phyloP scores from a whole-genome alignment of 495 filamentous ascomycete species.

The Penicillium canescens region DNA sequence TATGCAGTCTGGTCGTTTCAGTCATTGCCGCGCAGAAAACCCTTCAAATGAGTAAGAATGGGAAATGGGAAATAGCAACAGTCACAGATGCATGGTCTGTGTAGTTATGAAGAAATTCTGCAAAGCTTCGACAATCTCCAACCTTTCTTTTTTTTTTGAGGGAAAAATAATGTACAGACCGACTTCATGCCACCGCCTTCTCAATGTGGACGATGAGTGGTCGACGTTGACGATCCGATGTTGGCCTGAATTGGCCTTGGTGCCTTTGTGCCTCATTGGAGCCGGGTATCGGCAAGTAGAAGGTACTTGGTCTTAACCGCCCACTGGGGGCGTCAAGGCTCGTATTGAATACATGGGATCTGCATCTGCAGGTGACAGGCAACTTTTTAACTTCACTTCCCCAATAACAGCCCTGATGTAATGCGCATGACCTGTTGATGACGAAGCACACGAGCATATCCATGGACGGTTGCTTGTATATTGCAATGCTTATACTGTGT shows the following conservation, averaged over 20 bases:
- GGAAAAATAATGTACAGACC: constrained; percentile 3
- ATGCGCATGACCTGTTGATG: constrained; percentile 13
- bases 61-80: background rate
- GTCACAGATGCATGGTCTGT: background rate
- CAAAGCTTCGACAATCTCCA: constrained; percentile 1
- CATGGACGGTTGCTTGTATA: too few species aligned
- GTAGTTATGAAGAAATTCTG: background rate
- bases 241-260: background rate
- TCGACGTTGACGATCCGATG: background rate
- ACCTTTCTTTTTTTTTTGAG: constrained; percentile 2
- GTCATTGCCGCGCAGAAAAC: constrained; percentile 23
- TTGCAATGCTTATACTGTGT: too few species aligned
- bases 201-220: background rate
- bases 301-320: background rate
- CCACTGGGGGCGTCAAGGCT: too few species aligned
- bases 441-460: constrained; percentile 12
- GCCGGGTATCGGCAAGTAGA: background rate
- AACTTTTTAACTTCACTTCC: constrained; percentile 6
- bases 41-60: background rate
- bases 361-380: background rate
- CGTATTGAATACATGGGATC: background rate
- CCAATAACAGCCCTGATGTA: constrained; percentile 12
- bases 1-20: constrained; percentile 67
- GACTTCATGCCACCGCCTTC: constrained; percentile 9
- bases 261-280: background rate